A percentile compares a stretch with the other conserved stretches of the same genome.
Conservation (phyloP, 345 rosid species). For the Gossypium ekmanianum region DNA sequence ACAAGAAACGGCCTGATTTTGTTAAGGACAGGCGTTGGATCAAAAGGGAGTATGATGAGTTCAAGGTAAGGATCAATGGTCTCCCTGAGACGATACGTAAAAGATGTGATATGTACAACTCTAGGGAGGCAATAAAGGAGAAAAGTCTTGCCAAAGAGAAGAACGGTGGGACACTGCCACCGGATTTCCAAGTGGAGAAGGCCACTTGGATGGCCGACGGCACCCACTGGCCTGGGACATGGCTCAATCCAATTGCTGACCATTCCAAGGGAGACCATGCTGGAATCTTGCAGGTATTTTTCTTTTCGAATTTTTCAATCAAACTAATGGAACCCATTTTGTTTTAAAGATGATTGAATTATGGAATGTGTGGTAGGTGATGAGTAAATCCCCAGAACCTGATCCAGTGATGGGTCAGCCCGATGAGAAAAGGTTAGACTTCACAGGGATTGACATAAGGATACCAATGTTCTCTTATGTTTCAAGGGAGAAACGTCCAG, state of each 20-base stretch:
- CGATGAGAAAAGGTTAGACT: constrained; percentile 2
- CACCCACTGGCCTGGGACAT: constrained; percentile 96
- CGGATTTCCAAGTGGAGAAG: constrained; percentile 41
- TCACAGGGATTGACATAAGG: neutral
- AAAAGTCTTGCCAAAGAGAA: constrained; percentile 51
- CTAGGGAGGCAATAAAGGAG: constrained; percentile 58
- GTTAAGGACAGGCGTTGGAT: constrained; percentile 95
- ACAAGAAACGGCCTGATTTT: constrained; percentile 78
- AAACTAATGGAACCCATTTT: neutral
- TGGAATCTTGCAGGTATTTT: constrained; percentile 62
- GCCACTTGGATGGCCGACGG: constrained; percentile 99
- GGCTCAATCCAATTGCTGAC: constrained; percentile 59
- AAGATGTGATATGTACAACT: constrained; percentile 56
- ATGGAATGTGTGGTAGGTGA: neutral
- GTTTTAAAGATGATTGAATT: neutral
- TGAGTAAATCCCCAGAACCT: neutral
- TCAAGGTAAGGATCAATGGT: constrained; percentile 90
- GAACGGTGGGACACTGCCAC: constrained; percentile 49
- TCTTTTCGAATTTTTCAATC: neutral
- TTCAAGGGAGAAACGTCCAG: constrained; percentile 2
- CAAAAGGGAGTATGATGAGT: constrained; percentile 93
- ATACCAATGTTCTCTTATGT: neutral
- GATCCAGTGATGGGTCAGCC: neutral
- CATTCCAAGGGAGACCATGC: constrained; percentile 90
- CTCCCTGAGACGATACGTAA: constrained; percentile 72